A percentile compares a stretch with the other conserved stretches of the same genome.
phyloP scores from a whole-genome alignment of 2,329 filamentous ascomycete genomes.

The Colletotrichum sp. region DNA sequence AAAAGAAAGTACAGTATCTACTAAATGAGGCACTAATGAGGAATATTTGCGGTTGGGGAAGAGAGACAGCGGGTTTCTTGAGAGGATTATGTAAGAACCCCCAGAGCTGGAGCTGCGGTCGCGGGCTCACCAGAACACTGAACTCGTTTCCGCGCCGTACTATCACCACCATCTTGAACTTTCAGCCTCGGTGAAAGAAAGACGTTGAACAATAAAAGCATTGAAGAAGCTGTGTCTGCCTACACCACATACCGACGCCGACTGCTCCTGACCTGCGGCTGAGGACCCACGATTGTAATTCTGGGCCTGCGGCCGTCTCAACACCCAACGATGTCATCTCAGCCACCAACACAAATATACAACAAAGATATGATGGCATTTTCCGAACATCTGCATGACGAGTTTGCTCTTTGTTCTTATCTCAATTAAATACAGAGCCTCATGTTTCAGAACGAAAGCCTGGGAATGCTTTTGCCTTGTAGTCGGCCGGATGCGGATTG shows the following conservation, averaged over 20 bases:
- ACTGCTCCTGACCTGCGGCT: background rate
- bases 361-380: background rate
- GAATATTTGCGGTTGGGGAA: too few relatives aligned
- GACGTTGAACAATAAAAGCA: accelerated
- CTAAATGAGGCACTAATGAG: background rate
- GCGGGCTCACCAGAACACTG: background rate
- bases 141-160: background rate
- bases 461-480: accelerated
- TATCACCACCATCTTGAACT: background rate
- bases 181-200: background rate
- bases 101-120: accelerated
- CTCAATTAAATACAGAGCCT: background rate
- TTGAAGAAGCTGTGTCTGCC: background rate
- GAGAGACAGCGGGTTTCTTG: too few relatives aligned
- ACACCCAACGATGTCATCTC: background rate
- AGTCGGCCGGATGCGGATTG: background rate
- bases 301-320: background rate
- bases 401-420: background rate
- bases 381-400: background rate
- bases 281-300: background rate
- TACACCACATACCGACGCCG: background rate
- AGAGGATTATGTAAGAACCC: too few relatives aligned
- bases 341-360: background rate
- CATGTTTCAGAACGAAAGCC: background rate
- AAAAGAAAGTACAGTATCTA: background rate